A percentile compares a stretch with the other conserved stretches of the same genome.
Evolutionary conservation across 164 flowering plant species (phyloP).

Genomic region (Platanus orientalis): DNA sequence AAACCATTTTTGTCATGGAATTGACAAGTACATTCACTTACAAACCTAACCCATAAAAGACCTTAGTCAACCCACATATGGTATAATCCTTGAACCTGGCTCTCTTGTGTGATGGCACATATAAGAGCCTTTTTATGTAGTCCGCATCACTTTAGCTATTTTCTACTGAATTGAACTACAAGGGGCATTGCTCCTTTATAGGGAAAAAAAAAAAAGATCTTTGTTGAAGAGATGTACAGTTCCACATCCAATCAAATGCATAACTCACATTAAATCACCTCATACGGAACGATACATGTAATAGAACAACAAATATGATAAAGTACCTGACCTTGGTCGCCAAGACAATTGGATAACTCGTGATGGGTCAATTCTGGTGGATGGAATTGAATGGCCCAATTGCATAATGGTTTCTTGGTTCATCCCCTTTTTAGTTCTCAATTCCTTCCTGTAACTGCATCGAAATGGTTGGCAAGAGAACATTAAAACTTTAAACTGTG

Average conservation of each 20-base stretch:
- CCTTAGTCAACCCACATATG: too few relatives aligned
- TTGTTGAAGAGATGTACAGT: not conserved
- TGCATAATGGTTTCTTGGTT: slow-evolving; percentile 19
- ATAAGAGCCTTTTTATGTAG: too few relatives aligned
- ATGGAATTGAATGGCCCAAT: slow-evolving; percentile 18
- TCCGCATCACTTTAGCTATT: too few relatives aligned
- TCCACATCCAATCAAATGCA: not conserved
- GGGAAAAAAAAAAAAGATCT: not conserved
- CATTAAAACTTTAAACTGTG: not conserved
- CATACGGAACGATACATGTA: not conserved
- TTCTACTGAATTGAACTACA: too few relatives aligned
- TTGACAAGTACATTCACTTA: too few relatives aligned
- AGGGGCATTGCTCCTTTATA: too few relatives aligned
- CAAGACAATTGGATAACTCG: slow-evolving; percentile 62
- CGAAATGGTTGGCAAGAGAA: not conserved
- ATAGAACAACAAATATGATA: not conserved
- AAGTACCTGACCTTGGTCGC: slow-evolving; percentile 85
- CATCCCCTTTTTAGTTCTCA: slow-evolving; percentile 36
- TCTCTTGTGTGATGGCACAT: too few relatives aligned
- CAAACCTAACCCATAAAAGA: too few relatives aligned
- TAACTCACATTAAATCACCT: not conserved
- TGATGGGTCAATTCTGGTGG: slow-evolving; percentile 48
- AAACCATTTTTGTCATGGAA: too few relatives aligned
- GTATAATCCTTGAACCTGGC: too few relatives aligned
- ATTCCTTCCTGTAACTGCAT: slow-evolving; percentile 39